A percentile compares a stretch with the other conserved stretches of the same genome.
phyloP scores from a whole-genome alignment of 192 early-diverging fungal genomes.

The Spizellomyces punctatus region DNA sequence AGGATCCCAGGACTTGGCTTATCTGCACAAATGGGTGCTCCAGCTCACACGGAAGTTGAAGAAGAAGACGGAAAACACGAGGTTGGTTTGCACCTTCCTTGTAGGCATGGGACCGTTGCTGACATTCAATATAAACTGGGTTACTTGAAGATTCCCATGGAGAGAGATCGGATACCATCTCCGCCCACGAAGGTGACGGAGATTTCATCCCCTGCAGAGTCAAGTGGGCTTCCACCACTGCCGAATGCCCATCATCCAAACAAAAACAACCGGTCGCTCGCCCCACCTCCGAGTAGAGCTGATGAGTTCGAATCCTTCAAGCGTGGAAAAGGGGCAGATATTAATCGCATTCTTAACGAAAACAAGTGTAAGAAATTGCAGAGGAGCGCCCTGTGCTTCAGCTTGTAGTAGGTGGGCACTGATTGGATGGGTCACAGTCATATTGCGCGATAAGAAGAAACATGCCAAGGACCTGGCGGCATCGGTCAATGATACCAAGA shows the following conservation, averaged over 20 bases:
- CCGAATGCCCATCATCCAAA: too few species aligned
- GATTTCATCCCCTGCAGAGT: too few species aligned
- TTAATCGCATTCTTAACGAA: constrained; percentile 55
- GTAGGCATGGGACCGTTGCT: too few species aligned
- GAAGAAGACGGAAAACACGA: constrained; percentile 36
- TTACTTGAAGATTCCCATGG: too few species aligned
- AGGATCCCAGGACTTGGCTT: not conserved
- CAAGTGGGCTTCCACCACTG: too few species aligned
- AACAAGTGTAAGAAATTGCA: constrained; percentile 53
- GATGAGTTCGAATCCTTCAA: constrained; percentile 68
- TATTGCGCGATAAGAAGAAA: constrained; percentile 54
- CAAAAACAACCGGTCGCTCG: not conserved
- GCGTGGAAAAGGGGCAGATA: constrained; percentile 51
- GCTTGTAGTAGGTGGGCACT: too few species aligned
- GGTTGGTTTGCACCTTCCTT: constrained; percentile 10
- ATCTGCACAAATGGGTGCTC: not conserved
- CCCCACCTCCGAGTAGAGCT: constrained; percentile 37
- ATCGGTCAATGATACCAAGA: constrained; percentile 47
- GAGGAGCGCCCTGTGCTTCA: not conserved
- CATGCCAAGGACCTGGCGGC: constrained; percentile 48
- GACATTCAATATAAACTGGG: too few species aligned
- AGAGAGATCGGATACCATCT: too few species aligned
- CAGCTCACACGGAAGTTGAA: constrained; percentile 9
- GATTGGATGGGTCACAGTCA: constrained; percentile 25
- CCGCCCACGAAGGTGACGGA: too few species aligned